Percentiles rank a stretch among this genome's conserved stretches.
Conservation (phyloP, 2,329 filamentous ascomycete species). For the Thelonectria blattea region DNA sequence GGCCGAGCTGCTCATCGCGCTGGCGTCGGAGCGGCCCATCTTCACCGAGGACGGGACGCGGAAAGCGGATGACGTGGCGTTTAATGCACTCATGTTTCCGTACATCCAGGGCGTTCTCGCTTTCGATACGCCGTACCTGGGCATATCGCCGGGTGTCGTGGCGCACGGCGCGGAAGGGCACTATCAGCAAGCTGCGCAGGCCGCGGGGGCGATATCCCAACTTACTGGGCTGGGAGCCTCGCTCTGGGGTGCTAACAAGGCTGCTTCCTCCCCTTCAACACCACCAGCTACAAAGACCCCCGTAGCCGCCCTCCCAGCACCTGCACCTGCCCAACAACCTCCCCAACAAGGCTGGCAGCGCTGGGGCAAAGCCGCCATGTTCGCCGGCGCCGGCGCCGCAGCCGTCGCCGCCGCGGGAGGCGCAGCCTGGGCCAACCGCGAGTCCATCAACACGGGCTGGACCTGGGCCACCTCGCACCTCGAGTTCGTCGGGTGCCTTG, state of each 20-base stretch:
- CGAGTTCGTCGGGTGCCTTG: conserved; percentile 89
- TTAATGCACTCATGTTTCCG: conserved; percentile 84
- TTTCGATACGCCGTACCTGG: conserved; percentile 92
- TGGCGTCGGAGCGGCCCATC: conserved; percentile 64
- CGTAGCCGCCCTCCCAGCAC: conserved; percentile 36
- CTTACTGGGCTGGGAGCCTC: conserved; percentile 69
- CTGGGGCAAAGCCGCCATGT: conserved; percentile 86
- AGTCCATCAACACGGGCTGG: conserved; percentile 77
- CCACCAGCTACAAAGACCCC: conserved; percentile 15
- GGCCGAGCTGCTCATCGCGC: conserved; percentile 81
- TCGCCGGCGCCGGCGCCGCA: conserved; percentile 82
- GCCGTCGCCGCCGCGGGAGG: conserved; percentile 77
- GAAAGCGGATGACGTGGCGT: conserved; percentile 43
- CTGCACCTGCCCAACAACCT: conserved; percentile 37
- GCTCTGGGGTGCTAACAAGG: conserved; percentile 63
- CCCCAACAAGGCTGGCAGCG: conserved; percentile 64
- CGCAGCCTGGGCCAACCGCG: conserved; percentile 84
- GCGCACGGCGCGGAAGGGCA: conserved; percentile 87
- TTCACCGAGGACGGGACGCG: conserved; percentile 52
- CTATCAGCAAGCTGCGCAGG: conserved; percentile 72
- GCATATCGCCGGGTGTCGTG: conserved; percentile 81
- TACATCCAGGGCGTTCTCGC: conserved; percentile 89
- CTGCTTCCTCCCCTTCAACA: conserved; percentile 43
- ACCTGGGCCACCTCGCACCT: conserved; percentile 89
- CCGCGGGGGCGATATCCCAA: conserved; percentile 72